Conservation (phyloP, 176 grass and related monocot species). For the Rhynchospora tenuis region DNA sequence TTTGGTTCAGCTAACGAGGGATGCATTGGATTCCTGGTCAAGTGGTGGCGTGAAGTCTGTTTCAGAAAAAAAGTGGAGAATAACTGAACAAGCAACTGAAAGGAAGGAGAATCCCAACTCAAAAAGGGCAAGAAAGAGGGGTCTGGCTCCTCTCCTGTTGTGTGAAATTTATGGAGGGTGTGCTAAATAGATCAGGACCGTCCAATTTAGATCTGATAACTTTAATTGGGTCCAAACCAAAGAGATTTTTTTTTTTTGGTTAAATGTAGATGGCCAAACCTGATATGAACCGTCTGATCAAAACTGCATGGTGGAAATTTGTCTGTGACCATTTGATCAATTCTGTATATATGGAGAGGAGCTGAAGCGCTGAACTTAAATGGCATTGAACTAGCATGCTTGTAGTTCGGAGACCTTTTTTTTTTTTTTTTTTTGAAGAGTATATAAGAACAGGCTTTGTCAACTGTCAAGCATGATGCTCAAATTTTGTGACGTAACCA, state of each 20-base stretch:
- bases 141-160: not conserved
- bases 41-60: not conserved
- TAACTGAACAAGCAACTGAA: not conserved
- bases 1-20: not conserved
- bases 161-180: not conserved
- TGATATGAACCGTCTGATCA: not conserved
- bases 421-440: too few species aligned
- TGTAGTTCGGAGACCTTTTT: not conserved
- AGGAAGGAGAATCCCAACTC: not conserved
- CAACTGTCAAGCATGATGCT: not conserved
- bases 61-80: slow-evolving; percentile 8
- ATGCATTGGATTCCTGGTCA: slow-evolving; percentile 12
- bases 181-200: not conserved
- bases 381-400: not conserved
- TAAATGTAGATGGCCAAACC: not conserved
- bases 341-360: not conserved
- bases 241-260: not conserved
- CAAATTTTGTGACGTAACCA: not conserved
- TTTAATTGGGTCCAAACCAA: not conserved
- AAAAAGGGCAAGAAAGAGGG: not conserved
- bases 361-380: not conserved
- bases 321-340: not conserved
- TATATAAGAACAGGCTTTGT: not conserved
- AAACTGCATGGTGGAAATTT: not conserved
- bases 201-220: not conserved